Conservation (phyloP, 2,329 filamentous ascomycete genomes). For the Fusarium vanettenii region DNA sequence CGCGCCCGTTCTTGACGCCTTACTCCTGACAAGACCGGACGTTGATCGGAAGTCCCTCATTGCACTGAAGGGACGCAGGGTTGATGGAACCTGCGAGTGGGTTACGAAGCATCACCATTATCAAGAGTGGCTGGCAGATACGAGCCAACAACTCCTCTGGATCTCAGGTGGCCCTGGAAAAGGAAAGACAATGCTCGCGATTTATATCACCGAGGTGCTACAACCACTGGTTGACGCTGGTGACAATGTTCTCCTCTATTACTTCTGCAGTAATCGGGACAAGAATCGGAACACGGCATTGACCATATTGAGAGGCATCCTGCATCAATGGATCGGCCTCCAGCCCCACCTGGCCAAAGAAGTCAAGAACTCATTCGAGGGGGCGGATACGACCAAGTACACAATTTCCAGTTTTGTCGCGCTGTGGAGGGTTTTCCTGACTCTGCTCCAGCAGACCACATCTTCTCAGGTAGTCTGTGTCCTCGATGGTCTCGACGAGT, state of each 20-base stretch:
- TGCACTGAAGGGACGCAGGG: background rate
- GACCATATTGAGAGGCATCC: background rate
- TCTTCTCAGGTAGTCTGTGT: background rate
- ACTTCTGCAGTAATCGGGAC: conserved; percentile 3
- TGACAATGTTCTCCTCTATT: background rate
- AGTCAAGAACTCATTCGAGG: background rate
- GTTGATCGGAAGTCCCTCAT: background rate
- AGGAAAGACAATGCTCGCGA: conserved; percentile 10
- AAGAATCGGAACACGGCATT: background rate
- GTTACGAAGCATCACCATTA: background rate
- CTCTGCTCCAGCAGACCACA: background rate
- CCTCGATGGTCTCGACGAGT: conserved; percentile 7
- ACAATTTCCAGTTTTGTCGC: background rate
- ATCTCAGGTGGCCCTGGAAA: conserved; percentile 7
- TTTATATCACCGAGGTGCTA: conserved; percentile 1
- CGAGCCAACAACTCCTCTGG: background rate
- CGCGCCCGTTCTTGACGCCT: background rate
- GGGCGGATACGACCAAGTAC: background rate
- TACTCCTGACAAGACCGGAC: background rate
- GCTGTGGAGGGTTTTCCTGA: background rate
- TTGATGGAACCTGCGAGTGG: background rate
- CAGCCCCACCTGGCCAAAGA: background rate
- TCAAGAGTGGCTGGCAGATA: background rate
- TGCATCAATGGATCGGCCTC: background rate
- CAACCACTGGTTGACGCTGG: background rate